Evolutionary conservation across 257 asterid genomes (phyloP).

Genomic region (Solanum tacnaense): DNA sequence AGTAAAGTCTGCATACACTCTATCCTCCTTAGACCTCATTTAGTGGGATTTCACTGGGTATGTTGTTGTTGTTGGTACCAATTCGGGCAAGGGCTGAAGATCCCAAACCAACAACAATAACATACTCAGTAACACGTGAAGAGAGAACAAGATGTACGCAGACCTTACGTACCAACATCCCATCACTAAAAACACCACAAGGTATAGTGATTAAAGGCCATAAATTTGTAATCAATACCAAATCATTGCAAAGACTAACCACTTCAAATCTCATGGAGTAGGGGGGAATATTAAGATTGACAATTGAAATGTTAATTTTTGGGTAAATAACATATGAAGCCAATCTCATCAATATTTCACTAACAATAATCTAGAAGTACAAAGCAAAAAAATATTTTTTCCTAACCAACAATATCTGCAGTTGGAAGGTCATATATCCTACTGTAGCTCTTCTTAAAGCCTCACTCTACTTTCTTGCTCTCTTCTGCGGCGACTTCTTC

Average conservation of each 20-base stretch:
- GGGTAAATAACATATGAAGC: background rate
- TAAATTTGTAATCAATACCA: background rate
- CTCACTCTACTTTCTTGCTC: conserved; percentile 50
- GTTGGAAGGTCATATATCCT: background rate
- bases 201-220: background rate
- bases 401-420: background rate
- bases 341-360: background rate
- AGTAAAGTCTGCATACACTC: no score
- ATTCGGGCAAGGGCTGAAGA: background rate
- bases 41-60: accelerated
- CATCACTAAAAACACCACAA: background rate
- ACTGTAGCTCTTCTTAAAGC: background rate
- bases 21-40: no score
- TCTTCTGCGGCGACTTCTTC: conserved; percentile 25
- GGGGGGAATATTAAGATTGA: background rate
- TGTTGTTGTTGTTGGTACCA: background rate
- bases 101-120: background rate
- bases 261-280: background rate
- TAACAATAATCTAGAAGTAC: background rate
- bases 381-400: background rate
- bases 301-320: background rate
- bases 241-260: background rate
- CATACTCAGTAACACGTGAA: background rate
- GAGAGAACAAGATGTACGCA: background rate
- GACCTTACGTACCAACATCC: no score